Evolutionary conservation across 352 stramenopile genomes (phyloP), one percentile per base, ranked within the genome.

Genomic region (Poterioochromonas sp.): DNA sequence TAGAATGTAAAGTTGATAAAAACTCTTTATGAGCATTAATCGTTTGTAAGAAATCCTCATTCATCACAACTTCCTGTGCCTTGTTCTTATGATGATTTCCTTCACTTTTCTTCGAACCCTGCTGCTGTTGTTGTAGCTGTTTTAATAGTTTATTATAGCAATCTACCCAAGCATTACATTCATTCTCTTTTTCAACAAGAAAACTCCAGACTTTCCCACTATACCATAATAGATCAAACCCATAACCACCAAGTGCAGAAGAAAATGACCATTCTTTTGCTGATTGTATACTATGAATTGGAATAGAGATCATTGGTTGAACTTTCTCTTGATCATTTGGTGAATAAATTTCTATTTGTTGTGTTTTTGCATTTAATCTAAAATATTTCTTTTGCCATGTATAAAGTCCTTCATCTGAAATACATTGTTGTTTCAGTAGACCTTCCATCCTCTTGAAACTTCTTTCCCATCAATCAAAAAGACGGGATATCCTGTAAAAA

Each of bases 251-350:
- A 39, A 43, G 20, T 20, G 60, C 32, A 8, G 60, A 44, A 26
- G 60, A 69, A 43, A 69, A 44, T 20, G 60, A 39, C 60, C 60
- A 69, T 43, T 69, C 60, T n/a, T 69, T 69, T 5, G 60, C 60
- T 1, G 1, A 44, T 43, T 43, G 39, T 8, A 43, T 11, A 1
- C 60, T 32, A 5, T 3, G n/a, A n/a, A n/a, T n/a, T n/a, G n/a
- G 8, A 5, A 69, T 43, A n/a, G 60, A 69, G 1, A 69, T 15
- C 8, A 11, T 32, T 32, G 12, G 3, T 35, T 8, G 8, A n/a
- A 32, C 29, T 3, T 3, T 32, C 3, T 32, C 29, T 15, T 35
- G 12, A 8, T 34, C 8, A 11, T 64, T 35, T 15, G 18, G 12
- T 11, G 29, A 32, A 35, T 32, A 3, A 64, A 64, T 8, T 34